These are phyloP conservation scores for Claviceps digitariae DNA, from an alignment of 2,329 filamentous ascomycete species.

Conservation along the genomic window DNA sequence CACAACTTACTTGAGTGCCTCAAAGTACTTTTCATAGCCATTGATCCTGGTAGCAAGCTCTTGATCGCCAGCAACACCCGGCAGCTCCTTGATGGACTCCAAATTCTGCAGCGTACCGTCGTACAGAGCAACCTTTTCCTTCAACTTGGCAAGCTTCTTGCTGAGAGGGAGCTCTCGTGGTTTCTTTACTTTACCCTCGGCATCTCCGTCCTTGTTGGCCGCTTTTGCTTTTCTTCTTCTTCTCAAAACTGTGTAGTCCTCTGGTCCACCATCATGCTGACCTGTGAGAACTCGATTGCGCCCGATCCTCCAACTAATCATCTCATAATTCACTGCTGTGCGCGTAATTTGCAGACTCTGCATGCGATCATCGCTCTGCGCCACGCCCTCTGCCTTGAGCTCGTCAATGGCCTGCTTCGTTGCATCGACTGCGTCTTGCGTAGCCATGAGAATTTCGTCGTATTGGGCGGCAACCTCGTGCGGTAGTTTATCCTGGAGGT, in stretches of 20 bases:
- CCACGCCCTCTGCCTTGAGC: constrained; percentile 66
- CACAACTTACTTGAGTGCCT: constrained; percentile 60
- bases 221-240: constrained; percentile 36
- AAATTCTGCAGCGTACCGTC: constrained; percentile 84
- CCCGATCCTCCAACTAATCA: constrained; percentile 90
- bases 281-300: constrained; percentile 83
- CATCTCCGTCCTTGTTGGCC: constrained; percentile 10
- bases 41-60: constrained; percentile 65
- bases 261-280: constrained; percentile 58
- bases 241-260: constrained; percentile 34
- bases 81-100: constrained; percentile 77
- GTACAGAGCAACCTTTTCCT: constrained; percentile 80
- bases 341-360: constrained; percentile 86
- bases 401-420: constrained; percentile 91
- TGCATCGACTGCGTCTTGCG: constrained; percentile 87
- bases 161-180: constrained; percentile 54
- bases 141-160: constrained; percentile 63
- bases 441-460: constrained; percentile 77
- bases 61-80: constrained; percentile 76
- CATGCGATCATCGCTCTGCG: constrained; percentile 74
- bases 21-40: constrained; percentile 69
- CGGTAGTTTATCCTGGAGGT: constrained; percentile 29
- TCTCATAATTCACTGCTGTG: constrained; percentile 84
- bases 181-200: constrained; percentile 26
- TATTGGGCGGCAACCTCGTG: constrained; percentile 74